A percentile compares a stretch with the other conserved stretches of the same genome.
These are phyloP conservation scores for Fusarium keratoplasticum DNA, from an alignment of 2,329 filamentous ascomycete species.

Conservation along the genomic window DNA sequence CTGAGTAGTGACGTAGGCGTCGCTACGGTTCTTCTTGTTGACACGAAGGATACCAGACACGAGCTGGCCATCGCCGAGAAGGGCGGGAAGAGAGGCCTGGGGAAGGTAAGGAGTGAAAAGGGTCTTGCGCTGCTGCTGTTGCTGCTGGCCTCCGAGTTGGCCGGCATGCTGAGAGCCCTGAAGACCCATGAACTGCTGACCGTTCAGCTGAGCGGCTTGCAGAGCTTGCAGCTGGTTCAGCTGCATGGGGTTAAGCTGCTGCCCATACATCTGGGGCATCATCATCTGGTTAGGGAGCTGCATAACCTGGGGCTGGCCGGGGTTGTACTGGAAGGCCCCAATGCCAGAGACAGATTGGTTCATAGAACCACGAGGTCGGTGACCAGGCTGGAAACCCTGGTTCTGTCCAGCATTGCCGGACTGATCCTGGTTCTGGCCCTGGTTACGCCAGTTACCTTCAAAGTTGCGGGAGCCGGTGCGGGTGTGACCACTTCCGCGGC, in stretches of 20 bases:
- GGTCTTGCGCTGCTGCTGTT: constrained; percentile 95
- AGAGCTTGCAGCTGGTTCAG: constrained; percentile 91
- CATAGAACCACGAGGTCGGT: constrained; percentile 86
- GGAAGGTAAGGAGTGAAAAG: constrained; percentile 98
- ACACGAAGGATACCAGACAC: constrained; percentile 97
- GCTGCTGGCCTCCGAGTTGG: constrained; percentile 73
- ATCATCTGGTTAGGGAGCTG: constrained; percentile 89
- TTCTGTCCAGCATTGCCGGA: constrained; percentile 62
- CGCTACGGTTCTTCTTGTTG: constrained; percentile 99
- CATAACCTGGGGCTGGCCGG: constrained; percentile 86
- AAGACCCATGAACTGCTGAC: constrained; percentile 77
- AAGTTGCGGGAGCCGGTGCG: constrained; percentile 92
- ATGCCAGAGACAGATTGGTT: constrained; percentile 87
- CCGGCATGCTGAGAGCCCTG: constrained; percentile 79
- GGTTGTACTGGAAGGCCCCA: constrained; percentile 86
- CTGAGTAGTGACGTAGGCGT: constrained; percentile 95
- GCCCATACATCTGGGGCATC: constrained; percentile 87
- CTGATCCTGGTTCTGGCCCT: constrained; percentile 72
- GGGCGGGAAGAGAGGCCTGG: constrained; percentile 90
- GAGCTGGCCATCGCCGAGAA: constrained; percentile 91
- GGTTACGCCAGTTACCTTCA: constrained; percentile 97
- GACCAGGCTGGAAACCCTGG: constrained; percentile 89
- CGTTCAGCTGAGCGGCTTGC: constrained; percentile 86
- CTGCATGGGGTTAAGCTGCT: constrained; percentile 89
- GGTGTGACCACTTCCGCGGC: constrained; percentile 84